These are phyloP conservation scores for Microsporum ferrugineum DNA, from an alignment of 2,329 filamentous ascomycete genomes.

Conservation along the genomic window DNA sequence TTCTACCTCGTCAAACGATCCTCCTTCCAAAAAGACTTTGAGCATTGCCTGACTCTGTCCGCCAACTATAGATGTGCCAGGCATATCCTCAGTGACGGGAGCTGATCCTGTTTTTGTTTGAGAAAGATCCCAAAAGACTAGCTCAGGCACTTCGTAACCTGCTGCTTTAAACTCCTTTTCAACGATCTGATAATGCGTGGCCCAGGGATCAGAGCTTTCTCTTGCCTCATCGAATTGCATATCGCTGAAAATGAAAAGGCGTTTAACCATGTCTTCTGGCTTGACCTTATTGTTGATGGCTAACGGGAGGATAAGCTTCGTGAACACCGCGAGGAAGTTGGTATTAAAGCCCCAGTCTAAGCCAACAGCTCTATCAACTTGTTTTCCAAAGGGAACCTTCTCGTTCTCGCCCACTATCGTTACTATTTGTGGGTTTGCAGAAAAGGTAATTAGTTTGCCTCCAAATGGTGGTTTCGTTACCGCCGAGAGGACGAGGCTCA, in stretches of 20 bases:
- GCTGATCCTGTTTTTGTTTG: neutral
- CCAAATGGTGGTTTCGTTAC: constrained; percentile 44
- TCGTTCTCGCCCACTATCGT: constrained; percentile 20
- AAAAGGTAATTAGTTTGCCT: constrained; percentile 47
- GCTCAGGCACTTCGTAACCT: constrained; percentile 48
- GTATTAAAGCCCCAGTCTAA: constrained; percentile 38
- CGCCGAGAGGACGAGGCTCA: constrained; percentile 47
- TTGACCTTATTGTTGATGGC: constrained; percentile 40
- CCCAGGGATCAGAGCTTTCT: constrained; percentile 24
- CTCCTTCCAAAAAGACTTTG: constrained; percentile 46
- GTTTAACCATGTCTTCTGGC: constrained; percentile 50
- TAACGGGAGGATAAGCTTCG: constrained; percentile 44
- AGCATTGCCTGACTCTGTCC: constrained; percentile 40
- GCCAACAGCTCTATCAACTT: constrained; percentile 26
- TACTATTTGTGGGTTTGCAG: constrained; percentile 30
- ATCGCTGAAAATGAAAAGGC: constrained; percentile 49
- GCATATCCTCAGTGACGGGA: constrained; percentile 10
- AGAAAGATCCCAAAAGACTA: constrained; percentile 29
- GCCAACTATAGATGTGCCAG: constrained; percentile 12
- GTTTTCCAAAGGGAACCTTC: constrained; percentile 28
- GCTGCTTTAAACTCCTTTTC: constrained; percentile 34
- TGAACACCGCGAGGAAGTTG: constrained; percentile 46
- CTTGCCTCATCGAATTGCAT: constrained; percentile 46
- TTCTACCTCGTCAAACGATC: constrained; percentile 25
- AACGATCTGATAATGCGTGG: constrained; percentile 42